These are phyloP conservation scores for Cordyceps tenuipes DNA, from an alignment of 2,329 filamentous ascomycete genomes.

Conservation along the genomic window DNA sequence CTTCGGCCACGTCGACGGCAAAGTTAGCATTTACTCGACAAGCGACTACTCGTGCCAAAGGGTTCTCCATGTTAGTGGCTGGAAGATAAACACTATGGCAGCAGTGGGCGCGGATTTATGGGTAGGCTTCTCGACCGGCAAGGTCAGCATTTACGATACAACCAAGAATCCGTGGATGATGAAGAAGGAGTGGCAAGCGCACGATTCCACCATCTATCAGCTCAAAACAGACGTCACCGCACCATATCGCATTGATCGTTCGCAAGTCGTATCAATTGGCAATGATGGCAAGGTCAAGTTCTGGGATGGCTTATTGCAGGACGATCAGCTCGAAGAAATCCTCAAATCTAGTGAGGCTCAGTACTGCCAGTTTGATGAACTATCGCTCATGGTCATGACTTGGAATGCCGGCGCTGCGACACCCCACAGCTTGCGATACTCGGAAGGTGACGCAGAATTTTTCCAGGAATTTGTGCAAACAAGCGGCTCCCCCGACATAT, in stretches of 20 bases:
- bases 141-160: constrained; percentile 87
- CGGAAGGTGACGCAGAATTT: constrained; percentile 63
- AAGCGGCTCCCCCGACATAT: constrained; percentile 75
- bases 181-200: constrained; percentile 91
- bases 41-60: constrained; percentile 69
- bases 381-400: constrained; percentile 74
- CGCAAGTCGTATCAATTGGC: constrained; percentile 80
- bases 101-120: constrained; percentile 78
- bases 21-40: constrained; percentile 85
- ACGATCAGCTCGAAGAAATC: constrained; percentile 85
- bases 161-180: constrained; percentile 75
- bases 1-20: constrained; percentile 88
- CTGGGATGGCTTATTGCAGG: constrained; percentile 89
- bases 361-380: constrained; percentile 77
- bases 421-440: constrained; percentile 69
- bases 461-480: constrained; percentile 70
- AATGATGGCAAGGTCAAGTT: constrained; percentile 75
- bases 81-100: constrained; percentile 85
- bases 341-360: constrained; percentile 79
- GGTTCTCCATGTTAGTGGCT: constrained; percentile 78
- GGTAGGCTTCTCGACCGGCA: constrained; percentile 92
- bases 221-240: constrained; percentile 73
- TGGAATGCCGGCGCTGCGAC: constrained; percentile 98
- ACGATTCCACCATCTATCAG: constrained; percentile 71
- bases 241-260: constrained; percentile 73